Evolutionary conservation across 148 eudicot genomes (phyloP), one percentile per base, ranked within the genome.

Genomic region (Pouteria glomerata): DNA sequence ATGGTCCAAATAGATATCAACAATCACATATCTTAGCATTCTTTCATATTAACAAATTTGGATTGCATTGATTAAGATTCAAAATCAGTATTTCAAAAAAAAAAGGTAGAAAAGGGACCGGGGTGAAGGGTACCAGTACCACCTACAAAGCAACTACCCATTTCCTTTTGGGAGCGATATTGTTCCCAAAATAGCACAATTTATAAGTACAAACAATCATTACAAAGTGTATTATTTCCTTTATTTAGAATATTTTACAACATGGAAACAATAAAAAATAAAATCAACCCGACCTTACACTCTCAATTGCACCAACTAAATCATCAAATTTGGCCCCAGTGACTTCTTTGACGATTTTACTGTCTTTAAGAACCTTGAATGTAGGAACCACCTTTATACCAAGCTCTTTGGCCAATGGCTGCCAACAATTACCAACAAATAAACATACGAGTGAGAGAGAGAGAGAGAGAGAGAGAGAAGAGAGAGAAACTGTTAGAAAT

Each of bases 371-470:
- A 74, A 95, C 86, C 85, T 95, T 95, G 91, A 95, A 95, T 24
- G 98, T 95, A 0, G 98, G 98, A 77, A 80, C 85, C 64, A 94
- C 97, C 73, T 70, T 80, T 14, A 94, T 91, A 18, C 97, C 97
- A 18, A 95, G 85, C 78, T 95, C 97, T 85, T 89, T 92, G 8
- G 97, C 97, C 80, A 92, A 76, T 44, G 90, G 57, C 97, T 92
- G 88, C 76, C 61, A 82, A 62, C 34, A 74, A 53, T 37, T 63
- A 63, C 63, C 37, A 60, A 24, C 69, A 8, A 73, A 23, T 24
- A 60, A 29, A 33, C 26, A 47, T 19, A 41, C 23, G 67, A 45
- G 48, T 56, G 63, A 66, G 68, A 23, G 47, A 65, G n/a, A 37
- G 70, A 52, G 39, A 21, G 47, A 27, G 57, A 66, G 35, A 68